phyloP scores from a whole-genome alignment of 257 asterid species.

The Nicotiana noctiflora region DNA sequence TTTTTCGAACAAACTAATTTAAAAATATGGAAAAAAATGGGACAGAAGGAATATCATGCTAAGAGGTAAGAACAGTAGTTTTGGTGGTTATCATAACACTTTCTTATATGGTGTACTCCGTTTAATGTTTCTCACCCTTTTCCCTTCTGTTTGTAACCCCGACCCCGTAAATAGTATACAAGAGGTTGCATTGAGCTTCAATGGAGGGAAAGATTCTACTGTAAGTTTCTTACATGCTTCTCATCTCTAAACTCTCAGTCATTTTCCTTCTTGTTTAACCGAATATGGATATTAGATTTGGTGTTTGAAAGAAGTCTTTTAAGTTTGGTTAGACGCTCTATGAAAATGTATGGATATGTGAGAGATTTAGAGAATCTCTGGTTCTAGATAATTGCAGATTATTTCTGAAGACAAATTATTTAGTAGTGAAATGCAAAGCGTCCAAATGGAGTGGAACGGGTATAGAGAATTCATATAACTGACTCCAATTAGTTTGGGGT shows the following conservation, averaged over 20 bases:
- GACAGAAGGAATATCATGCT: background rate
- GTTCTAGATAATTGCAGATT: background rate
- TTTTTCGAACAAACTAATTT: background rate
- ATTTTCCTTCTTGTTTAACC: background rate
- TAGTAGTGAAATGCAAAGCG: background rate
- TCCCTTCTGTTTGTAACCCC: background rate
- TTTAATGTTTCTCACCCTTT: background rate
- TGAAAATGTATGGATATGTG: background rate
- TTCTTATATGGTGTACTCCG: background rate
- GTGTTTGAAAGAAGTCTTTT: background rate
- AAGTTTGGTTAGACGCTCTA: background rate
- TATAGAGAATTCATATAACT: background rate
- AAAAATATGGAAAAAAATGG: background rate
- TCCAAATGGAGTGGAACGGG: background rate
- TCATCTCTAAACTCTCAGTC: background rate
- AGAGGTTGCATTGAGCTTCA: slow-evolving; percentile 92
- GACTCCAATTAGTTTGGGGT: background rate
- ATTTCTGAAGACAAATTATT: background rate
- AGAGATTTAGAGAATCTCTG: background rate
- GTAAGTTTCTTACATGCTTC: slow-evolving; percentile 35
- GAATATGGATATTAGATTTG: background rate
- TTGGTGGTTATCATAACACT: background rate
- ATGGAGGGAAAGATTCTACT: slow-evolving; percentile 95
- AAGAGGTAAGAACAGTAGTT: background rate
- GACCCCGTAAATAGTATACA: slow-evolving; percentile 43